These are phyloP conservation scores for Crithidia expoeki DNA, from an alignment of 208 protist genomes.

Conservation along the genomic window DNA sequence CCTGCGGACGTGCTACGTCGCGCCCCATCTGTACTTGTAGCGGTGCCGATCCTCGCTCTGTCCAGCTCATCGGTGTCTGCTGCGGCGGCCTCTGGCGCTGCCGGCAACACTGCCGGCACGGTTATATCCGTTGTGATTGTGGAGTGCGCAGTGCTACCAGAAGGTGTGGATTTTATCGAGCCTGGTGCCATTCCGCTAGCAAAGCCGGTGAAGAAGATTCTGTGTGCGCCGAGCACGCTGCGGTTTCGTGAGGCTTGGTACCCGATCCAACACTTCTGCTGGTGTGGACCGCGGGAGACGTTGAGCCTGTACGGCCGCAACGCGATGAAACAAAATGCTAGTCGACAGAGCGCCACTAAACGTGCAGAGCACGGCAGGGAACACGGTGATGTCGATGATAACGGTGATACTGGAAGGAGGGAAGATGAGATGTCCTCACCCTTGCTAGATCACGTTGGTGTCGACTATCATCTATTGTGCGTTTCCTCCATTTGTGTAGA, in stretches of 20 bases:
- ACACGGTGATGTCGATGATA: too few species aligned
- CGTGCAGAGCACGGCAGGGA: too few species aligned
- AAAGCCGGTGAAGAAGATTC: conserved; percentile 16
- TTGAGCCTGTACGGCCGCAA: neutral
- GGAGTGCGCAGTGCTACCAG: conserved; percentile 34
- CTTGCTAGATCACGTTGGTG: too few species aligned
- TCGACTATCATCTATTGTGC: conserved; percentile 43
- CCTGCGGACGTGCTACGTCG: conserved; percentile 14
- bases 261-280: conserved; percentile 53
- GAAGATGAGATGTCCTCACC: too few species aligned
- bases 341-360: neutral
- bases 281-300: conserved; percentile 26
- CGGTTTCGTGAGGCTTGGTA: conserved; percentile 69
- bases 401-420: too few species aligned
- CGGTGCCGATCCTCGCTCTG: conserved; percentile 19
- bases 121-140: conserved; percentile 28
- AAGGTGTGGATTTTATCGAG: conserved; percentile 33
- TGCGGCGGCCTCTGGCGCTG: neutral
- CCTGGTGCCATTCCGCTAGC: conserved; percentile 18
- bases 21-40: conserved; percentile 20
- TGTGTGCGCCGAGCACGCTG: conserved; percentile 54
- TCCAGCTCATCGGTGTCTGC: conserved; percentile 10
- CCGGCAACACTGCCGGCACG: neutral
- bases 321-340: too few species aligned
- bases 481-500: conserved; percentile 60